Conservation (phyloP, 169 alveolate genomes). For the Plasmodium vinckei region DNA sequence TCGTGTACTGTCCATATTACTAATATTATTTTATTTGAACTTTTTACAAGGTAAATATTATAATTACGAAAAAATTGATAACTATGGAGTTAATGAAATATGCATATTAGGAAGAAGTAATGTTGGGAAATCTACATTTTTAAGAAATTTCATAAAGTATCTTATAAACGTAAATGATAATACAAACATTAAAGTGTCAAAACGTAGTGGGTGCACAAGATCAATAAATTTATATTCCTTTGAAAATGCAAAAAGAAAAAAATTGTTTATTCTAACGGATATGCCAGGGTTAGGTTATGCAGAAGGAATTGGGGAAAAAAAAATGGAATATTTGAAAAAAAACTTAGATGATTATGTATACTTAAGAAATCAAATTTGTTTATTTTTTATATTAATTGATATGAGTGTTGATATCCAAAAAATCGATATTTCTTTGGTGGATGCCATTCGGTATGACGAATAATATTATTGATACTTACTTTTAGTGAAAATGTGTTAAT, state of each 20-base stretch:
- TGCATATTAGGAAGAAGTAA: slow-evolving; percentile 70
- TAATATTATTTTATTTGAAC: not conserved
- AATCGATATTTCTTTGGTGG: slow-evolving; percentile 35
- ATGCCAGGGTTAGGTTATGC: slow-evolving; percentile 76
- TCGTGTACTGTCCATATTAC: not conserved
- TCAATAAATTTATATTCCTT: slow-evolving; percentile 65
- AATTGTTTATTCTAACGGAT: slow-evolving; percentile 55
- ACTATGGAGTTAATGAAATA: slow-evolving; percentile 67
- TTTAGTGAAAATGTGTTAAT: not conserved
- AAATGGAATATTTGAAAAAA: slow-evolving; percentile 42
- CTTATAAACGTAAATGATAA: slow-evolving; percentile 42
- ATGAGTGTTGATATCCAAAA: slow-evolving; percentile 71
- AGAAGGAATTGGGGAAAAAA: slow-evolving; percentile 61
- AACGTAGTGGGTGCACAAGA: slow-evolving; percentile 68
- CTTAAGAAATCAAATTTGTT: slow-evolving; percentile 64
- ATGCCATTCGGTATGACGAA: slow-evolving; percentile 23
- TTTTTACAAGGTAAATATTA: slow-evolving; percentile 33
- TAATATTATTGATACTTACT: not conserved
- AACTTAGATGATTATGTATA: slow-evolving; percentile 61
- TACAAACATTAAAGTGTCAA: slow-evolving; percentile 30
- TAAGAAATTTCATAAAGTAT: slow-evolving; percentile 61
- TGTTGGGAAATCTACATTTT: slow-evolving; percentile 71
- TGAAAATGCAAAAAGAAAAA: slow-evolving; percentile 66
- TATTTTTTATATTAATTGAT: slow-evolving; percentile 54
- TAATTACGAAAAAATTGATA: slow-evolving; percentile 45